Conservation (phyloP, 495 filamentous ascomycete species). For the Talaromyces thailandensis region DNA sequence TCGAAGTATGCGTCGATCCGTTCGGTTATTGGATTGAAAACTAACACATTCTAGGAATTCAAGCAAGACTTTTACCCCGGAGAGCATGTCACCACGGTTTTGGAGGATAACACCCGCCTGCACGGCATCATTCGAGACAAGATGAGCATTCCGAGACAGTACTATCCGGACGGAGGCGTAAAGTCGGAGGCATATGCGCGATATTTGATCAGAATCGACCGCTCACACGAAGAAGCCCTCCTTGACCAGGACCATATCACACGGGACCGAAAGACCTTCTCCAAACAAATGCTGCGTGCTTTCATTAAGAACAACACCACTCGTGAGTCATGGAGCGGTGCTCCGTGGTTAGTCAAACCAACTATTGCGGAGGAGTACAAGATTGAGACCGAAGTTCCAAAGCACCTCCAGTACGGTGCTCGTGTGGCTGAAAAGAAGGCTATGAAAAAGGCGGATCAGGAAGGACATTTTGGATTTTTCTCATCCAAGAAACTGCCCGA, state of each 20-base stretch:
- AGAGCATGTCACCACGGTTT: constrained; percentile 68
- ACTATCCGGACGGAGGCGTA: constrained; percentile 55
- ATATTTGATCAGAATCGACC: constrained; percentile 70
- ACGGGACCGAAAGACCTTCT: constrained; percentile 87
- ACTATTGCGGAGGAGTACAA: constrained; percentile 75
- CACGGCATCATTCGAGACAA: constrained; percentile 81
- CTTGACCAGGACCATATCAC: constrained; percentile 75
- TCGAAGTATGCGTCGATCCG: constrained; percentile 40
- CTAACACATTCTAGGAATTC: constrained; percentile 63
- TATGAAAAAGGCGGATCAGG: constrained; percentile 56
- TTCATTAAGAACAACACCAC: constrained; percentile 94
- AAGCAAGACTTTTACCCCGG: constrained; percentile 91
- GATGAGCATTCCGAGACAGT: constrained; percentile 59
- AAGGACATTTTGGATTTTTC: constrained; percentile 45
- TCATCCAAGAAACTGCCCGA: constrained; percentile 56
- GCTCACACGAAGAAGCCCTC: constrained; percentile 63
- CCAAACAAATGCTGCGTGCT: constrained; percentile 84
- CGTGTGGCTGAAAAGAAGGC: constrained; percentile 72
- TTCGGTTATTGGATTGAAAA: not conserved
- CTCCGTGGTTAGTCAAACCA: constrained; percentile 90
- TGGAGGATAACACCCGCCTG: constrained; percentile 59
- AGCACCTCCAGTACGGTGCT: constrained; percentile 69
- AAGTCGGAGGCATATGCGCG: constrained; percentile 59
- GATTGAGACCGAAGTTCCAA: constrained; percentile 75
- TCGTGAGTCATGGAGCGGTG: constrained; percentile 85